Conservation (phyloP, 2,329 filamentous ascomycete species). For the Aspergillus clavatus region DNA sequence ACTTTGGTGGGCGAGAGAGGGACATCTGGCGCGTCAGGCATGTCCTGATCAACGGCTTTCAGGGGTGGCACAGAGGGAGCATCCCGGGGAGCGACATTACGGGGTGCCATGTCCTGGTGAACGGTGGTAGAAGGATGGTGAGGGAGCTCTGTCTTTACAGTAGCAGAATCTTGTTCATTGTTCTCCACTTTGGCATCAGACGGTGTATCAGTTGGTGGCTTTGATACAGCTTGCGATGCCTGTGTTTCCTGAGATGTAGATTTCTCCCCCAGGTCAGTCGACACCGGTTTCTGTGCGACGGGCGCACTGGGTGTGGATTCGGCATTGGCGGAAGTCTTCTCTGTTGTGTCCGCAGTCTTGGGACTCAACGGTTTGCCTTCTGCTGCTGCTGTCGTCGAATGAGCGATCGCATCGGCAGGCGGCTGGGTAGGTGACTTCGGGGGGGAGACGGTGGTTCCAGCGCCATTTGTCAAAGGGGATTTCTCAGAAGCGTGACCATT, state of each 20-base stretch:
- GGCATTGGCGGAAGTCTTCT: slow-evolving; percentile 6
- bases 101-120: slow-evolving; percentile 13
- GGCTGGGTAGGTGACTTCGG: slow-evolving; percentile 26
- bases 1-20: slow-evolving; percentile 54
- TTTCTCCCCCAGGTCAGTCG: not conserved
- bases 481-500: slow-evolving; percentile 28
- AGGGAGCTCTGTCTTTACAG: slow-evolving; percentile 31
- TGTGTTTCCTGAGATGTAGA: slow-evolving; percentile 1
- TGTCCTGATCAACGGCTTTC: slow-evolving; percentile 43
- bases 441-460: slow-evolving; percentile 22
- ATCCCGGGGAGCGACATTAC: slow-evolving; percentile 16
- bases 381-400: slow-evolving; percentile 5
- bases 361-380: slow-evolving; percentile 11
- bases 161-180: slow-evolving; percentile 13
- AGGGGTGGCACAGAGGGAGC: slow-evolving; percentile 16
- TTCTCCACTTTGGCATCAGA: slow-evolving; percentile 13
- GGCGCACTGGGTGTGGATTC: slow-evolving; percentile 1
- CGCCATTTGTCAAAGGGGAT: slow-evolving; percentile 26
- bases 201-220: slow-evolving; percentile 8
- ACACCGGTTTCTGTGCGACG: slow-evolving; percentile 1
- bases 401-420: slow-evolving; percentile 7
- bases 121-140: slow-evolving; percentile 28
- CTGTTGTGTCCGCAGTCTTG: slow-evolving; percentile 6
- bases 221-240: slow-evolving; percentile 8
- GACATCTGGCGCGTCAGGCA: slow-evolving; percentile 54